phyloP scores from a whole-genome alignment of 1,284 basidiomycete species.

The Thecaphora frezii region DNA sequence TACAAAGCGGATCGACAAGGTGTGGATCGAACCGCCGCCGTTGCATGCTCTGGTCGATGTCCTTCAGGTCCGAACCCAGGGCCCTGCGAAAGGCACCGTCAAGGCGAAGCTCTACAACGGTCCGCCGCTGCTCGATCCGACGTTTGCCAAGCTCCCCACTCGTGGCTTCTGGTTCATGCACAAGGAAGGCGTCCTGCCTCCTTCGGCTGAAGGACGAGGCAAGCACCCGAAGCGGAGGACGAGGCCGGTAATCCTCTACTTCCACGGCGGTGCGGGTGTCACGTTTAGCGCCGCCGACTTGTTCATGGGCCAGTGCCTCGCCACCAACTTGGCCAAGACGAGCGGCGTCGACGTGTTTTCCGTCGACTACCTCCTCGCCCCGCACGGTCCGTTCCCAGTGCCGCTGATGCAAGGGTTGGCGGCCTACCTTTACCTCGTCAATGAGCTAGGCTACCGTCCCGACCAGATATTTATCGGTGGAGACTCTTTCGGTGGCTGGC shows the following conservation, averaged over 20 bases:
- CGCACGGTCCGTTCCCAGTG: slow-evolving; percentile 43
- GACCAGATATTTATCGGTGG: slow-evolving; percentile 54
- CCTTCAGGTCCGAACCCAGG: slow-evolving; percentile 39
- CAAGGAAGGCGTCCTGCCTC: slow-evolving; percentile 25
- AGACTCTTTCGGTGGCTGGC: slow-evolving; percentile 48
- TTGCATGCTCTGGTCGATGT: slow-evolving; percentile 48
- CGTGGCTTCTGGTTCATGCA: slow-evolving; percentile 53
- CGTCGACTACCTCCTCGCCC: slow-evolving; percentile 56
- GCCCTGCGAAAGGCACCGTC: slow-evolving; percentile 10
- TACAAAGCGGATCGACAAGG: slow-evolving; percentile 38
- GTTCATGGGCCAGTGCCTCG: slow-evolving; percentile 50
- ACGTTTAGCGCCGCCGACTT: slow-evolving; percentile 53
- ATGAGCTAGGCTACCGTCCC: slow-evolving; percentile 45
- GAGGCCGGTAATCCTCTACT: slow-evolving; percentile 50
- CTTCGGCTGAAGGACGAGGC: slow-evolving; percentile 13
- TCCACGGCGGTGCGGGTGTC: slow-evolving; percentile 56
- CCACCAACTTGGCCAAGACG: slow-evolving; percentile 36
- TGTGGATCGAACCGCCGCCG: slow-evolving; percentile 52
- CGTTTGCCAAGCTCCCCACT: slow-evolving; percentile 49
- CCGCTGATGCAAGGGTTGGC: slow-evolving; percentile 48
- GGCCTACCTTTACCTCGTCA: slow-evolving; percentile 46
- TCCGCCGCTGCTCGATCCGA: slow-evolving; percentile 48
- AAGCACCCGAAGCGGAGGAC: slow-evolving; percentile 13
- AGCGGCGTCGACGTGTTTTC: slow-evolving; percentile 50
- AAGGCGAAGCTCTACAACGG: slow-evolving; percentile 36